Evolutionary conservation across 2,329 filamentous ascomycete species (phyloP), one percentile per base, ranked within the genome.

Genomic region (Penicillium verrucosum): DNA sequence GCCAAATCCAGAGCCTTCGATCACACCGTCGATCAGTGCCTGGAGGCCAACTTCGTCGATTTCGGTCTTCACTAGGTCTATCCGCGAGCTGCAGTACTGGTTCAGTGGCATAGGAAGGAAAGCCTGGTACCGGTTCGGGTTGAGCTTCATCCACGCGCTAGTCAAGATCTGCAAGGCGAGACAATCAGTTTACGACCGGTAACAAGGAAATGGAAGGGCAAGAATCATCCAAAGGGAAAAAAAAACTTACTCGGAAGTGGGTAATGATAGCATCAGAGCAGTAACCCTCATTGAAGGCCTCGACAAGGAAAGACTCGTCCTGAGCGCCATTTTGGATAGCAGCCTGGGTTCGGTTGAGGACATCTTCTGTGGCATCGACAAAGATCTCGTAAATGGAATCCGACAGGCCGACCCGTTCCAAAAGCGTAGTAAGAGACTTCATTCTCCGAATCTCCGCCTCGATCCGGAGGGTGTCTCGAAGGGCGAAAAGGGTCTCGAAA

Each of bases 21-120:
- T 84, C 4, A 97, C 81, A 27, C 91, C 83, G 61, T 93, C 87
- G 60, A 88, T 84, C 48, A 97, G 79, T 2, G 90, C 85, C 58
- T 85, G 85, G 60, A 97, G 81, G 42, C 90, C 90, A n/a, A 96
- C 78, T 66, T 97, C 87, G 65, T 99, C 94, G 60, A 97, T 96
- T 76, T 97, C 93, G 49, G 86, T 85, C 64, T 87, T 83, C 16
- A 87, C 82, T 0, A 89, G 85, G 70, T 96, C 88, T 61, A 97
- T 86, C 58, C 82, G 83, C 14, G 82, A 81, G 38, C 81, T 73
- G 70, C 89, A 90, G 73, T 94, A 93, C 25, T 85, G 80, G 14
- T 85, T 81, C 36, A 94, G 78, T 2, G 80, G 78, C 48, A 78
- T 78, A 51, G 85, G 83, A 27, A 96, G 82, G 70, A 91, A 97